Evolutionary conservation across 2,329 filamentous ascomycete species (phyloP), one percentile per base, ranked within the genome.

Genomic region (Metarhizium album): DNA sequence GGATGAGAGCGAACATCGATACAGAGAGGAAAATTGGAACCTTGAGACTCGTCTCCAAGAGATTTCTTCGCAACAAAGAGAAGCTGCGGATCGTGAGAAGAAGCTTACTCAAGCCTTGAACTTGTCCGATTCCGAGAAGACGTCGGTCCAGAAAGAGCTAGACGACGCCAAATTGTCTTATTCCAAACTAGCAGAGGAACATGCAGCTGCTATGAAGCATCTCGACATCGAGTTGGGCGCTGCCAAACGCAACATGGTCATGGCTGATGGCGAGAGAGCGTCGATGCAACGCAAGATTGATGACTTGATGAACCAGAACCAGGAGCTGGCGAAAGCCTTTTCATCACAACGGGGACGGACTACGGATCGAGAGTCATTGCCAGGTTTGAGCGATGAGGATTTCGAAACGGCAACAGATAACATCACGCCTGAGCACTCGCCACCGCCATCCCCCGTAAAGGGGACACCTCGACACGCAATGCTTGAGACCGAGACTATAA

Each of bases 21-120:
- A 95, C 72, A 97, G 96, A 70, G 93, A 98, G 62, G 93, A 97
- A 67, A 98, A 97, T 65, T 98, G 93, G 93, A 91, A 87, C 55
- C 77, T 98, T 37, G 93, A 98, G 67, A 95, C 90, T 0, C 87
- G 90, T 60, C 78, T 94, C 22, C 93, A 95, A 60, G 90, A 97
- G 55, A 74, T 91, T 42, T 77, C 86, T 48, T 78, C 84, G 7
- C 75, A 80, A 16, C 79, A 86, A 55, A 88, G 84, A 63, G 88
- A 95, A 45, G 79, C 86, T 1, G 74, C 83, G 14, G 90, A 93
- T 62, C 85, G 86, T 54, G 90, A 96, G 67, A 87, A 89, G 66
- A 87, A 87, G 64, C 75, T 96, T 40, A 82, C 78, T 14, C 85
- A 90, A 60, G 78, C 76, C 46, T 73, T 98, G 47, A 86, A 83